A percentile compares a stretch with the other conserved stretches of the same genome.
Evolutionary conservation across 2,329 filamentous ascomycete species (phyloP).

Genomic region (Xylariaceae sp.): DNA sequence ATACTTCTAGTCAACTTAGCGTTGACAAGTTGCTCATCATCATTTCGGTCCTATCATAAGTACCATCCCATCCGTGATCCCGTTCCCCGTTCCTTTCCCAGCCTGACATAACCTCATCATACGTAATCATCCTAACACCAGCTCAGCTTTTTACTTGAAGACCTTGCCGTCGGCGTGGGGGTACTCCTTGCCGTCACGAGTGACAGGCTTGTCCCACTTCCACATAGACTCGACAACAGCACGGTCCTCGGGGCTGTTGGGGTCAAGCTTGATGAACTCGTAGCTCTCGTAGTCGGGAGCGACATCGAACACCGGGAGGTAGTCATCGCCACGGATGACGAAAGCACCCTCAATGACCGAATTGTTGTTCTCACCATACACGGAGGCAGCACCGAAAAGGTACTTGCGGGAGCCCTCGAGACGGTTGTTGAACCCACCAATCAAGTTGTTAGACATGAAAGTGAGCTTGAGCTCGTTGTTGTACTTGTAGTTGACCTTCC

Average conservation of each 20-base stretch:
- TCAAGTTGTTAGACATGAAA: slow-evolving; percentile 99
- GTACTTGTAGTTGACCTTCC: slow-evolving; percentile 97
- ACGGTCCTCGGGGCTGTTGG: slow-evolving; percentile 75
- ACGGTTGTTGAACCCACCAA: slow-evolving; percentile 96
- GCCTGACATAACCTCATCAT: slow-evolving; percentile 24
- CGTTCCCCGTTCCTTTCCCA: slow-evolving; percentile 2
- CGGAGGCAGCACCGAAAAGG: slow-evolving; percentile 85
- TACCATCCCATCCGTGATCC: no score
- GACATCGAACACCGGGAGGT: slow-evolving; percentile 84
- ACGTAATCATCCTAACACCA: slow-evolving; percentile 22
- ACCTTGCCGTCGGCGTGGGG: slow-evolving; percentile 90
- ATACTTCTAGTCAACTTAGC: no score
- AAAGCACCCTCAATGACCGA: slow-evolving; percentile 91
- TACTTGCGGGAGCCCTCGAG: slow-evolving; percentile 98
- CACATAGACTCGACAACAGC: slow-evolving; percentile 83
- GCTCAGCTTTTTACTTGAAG: slow-evolving; percentile 75
- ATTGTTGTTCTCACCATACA: slow-evolving; percentile 86
- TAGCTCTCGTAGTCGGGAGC: slow-evolving; percentile 98
- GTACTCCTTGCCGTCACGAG: slow-evolving; percentile 82
- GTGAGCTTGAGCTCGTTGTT: slow-evolving; percentile 94
- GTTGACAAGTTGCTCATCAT: no score
- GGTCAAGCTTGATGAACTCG: slow-evolving; percentile 94
- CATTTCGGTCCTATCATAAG: no score
- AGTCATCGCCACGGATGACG: slow-evolving; percentile 88
- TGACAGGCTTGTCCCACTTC: slow-evolving; percentile 84